These are phyloP conservation scores for Aspergillus costaricaensis DNA, from an alignment of 2,329 filamentous ascomycete species.

Conservation along the genomic window DNA sequence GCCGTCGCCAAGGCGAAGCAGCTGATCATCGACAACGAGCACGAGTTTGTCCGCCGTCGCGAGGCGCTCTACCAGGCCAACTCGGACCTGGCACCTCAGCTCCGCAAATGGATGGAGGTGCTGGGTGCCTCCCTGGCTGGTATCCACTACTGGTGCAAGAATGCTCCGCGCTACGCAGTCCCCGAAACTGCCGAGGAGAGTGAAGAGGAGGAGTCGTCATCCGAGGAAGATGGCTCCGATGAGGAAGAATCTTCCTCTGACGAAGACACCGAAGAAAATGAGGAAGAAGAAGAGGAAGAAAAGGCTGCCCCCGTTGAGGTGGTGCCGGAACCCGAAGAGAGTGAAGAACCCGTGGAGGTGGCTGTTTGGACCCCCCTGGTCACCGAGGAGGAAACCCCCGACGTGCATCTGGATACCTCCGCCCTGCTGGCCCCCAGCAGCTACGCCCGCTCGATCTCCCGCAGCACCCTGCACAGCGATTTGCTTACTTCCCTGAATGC, in stretches of 20 bases:
- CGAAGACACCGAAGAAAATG: background rate
- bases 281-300: slow-evolving; percentile 1
- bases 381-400: slow-evolving; percentile 2
- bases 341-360: slow-evolving; percentile 1
- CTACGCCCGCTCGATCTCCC: slow-evolving; percentile 31
- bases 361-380: slow-evolving; percentile 9
- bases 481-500: slow-evolving; percentile 32
- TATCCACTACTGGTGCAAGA: slow-evolving; percentile 17
- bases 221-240: slow-evolving; percentile 3
- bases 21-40: slow-evolving; percentile 14
- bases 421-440: slow-evolving; percentile 18
- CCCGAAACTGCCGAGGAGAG: slow-evolving; percentile 8
- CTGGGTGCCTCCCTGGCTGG: slow-evolving; percentile 14
- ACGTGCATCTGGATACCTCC: slow-evolving; percentile 8
- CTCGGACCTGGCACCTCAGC: slow-evolving; percentile 9
- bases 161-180: slow-evolving; percentile 11
- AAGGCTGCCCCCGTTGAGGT: background rate
- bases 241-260: background rate
- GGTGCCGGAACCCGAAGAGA: background rate
- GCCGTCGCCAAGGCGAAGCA: slow-evolving; percentile 13
- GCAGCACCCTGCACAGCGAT: slow-evolving; percentile 27
- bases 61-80: slow-evolving; percentile 13
- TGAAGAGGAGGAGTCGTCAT: background rate
- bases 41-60: slow-evolving; percentile 13
- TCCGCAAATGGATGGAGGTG: slow-evolving; percentile 17